Percentiles rank a stretch among this genome's conserved stretches.
Conservation (phyloP, 495 filamentous ascomycete species). For the Penicillium roqueforti region DNA sequence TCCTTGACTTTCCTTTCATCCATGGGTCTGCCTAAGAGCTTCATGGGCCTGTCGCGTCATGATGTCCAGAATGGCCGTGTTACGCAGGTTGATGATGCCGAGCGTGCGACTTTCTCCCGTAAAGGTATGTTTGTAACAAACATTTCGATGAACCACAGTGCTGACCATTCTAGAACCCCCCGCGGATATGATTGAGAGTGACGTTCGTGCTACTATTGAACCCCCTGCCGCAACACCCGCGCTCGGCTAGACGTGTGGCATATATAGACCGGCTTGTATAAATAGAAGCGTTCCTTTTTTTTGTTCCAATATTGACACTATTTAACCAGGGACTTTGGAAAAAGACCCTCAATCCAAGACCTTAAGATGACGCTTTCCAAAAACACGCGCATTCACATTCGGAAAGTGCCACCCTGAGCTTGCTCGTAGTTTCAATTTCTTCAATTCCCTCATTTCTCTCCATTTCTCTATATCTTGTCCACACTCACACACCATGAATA, state of each 20-base stretch:
- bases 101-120: conserved; percentile 71
- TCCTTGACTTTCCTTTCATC: conserved; percentile 70
- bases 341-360: background rate
- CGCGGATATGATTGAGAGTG: conserved; percentile 51
- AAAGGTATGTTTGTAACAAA: conserved; percentile 49
- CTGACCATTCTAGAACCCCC: conserved; percentile 51
- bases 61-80: conserved; percentile 77
- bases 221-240: conserved; percentile 28
- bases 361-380: background rate
- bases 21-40: conserved; percentile 81
- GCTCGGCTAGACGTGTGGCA: conserved; percentile 38
- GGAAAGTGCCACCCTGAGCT: background rate
- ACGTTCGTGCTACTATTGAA: conserved; percentile 25
- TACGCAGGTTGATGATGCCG: conserved; percentile 62
- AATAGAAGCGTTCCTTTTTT: conserved; percentile 28
- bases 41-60: conserved; percentile 63
- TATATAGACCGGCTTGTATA: conserved; percentile 35
- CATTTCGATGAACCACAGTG: background rate
- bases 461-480: background rate
- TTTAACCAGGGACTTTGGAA: background rate
- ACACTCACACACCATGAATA: background rate
- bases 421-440: background rate
- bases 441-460: too few species aligned
- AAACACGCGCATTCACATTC: background rate
- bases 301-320: background rate